Conservation (phyloP, 106 monocot genomes). For the Acorus gramineus region DNA sequence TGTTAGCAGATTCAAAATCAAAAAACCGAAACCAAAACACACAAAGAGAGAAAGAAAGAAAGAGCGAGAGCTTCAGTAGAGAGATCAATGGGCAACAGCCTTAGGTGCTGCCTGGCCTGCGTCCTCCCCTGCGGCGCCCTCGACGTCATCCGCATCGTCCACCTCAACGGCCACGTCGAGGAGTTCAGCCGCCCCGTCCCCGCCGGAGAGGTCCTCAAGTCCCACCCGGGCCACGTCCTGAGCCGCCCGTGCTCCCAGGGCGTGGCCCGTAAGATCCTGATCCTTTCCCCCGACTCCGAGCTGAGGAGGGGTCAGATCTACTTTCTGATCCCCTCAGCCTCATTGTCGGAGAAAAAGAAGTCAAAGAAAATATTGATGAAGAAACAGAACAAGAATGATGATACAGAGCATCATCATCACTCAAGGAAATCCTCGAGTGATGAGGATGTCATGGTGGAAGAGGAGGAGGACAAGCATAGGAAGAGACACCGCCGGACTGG, state of each 20-base stretch:
- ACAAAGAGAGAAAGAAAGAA: neutral
- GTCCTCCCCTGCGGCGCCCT: constrained; percentile 44
- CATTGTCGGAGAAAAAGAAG: constrained; percentile 7
- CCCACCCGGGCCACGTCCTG: constrained; percentile 37
- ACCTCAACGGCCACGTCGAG: constrained; percentile 39
- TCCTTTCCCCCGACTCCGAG: constrained; percentile 28
- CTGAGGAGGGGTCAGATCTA: constrained; percentile 46
- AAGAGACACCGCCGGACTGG: constrained; percentile 8
- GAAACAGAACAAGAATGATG: neutral
- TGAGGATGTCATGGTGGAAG: constrained; percentile 16
- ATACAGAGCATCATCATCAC: neutral
- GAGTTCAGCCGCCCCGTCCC: constrained; percentile 30
- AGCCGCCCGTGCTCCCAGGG: constrained; percentile 26
- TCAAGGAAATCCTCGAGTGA: neutral
- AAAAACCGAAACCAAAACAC: neutral
- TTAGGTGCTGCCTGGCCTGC: constrained; percentile 43
- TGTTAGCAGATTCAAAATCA: no score
- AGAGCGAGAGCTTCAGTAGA: neutral
- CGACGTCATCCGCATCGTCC: constrained; percentile 48
- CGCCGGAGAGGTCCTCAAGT: constrained; percentile 34
- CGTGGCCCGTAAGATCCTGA: constrained; percentile 5
- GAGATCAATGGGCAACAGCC: constrained; percentile 44
- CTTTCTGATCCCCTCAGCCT: constrained; percentile 28
- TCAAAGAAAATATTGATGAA: constrained; percentile 11
- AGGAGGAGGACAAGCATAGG: constrained; percentile 1